Evolutionary conservation across 805 yeast species (phyloP), one percentile per base, ranked within the genome.

Genomic region (Alloascoidea africana): DNA sequence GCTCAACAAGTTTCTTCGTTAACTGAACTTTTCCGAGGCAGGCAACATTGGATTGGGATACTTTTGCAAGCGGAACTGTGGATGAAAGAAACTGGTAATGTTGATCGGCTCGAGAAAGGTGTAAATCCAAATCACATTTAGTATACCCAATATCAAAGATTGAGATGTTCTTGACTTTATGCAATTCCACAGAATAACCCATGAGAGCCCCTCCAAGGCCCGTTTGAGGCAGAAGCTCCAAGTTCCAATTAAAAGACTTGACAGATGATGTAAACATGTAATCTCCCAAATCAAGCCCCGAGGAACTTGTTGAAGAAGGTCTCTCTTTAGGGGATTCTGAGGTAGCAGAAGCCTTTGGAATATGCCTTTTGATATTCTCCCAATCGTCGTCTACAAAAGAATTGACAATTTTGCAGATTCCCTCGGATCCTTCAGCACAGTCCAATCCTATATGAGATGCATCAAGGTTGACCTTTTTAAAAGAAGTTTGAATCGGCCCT

Each of bases 31-130:
- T 23, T 8, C 13, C 30, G 8, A 23, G n/a, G n/a, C 30, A 23
- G 30, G 30, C 30, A 23, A 23, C 30, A 23, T 23, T 23, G 13
- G 30, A 23, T n/a, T 23, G 30, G 30, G 30, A 23, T 23, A 23
- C n/a, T 23, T 23, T 23, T 8, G 30, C 30, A 23, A 23, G 30
- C 8, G 13, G n/a, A 8, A 23, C n/a, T 8, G 30, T 8, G n/a
- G 8, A 8, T 8, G 30, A 23, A n/a, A 23, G 13, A 23, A 23
- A 23, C 30, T 23, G 8, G n/a, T 23, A n/a, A n/a, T 8, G n/a
- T n/a, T 8, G 8, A 8, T n/a, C n/a, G 8, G 8, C 30, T n/a
- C 30, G 30, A 8, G 30, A n/a, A 8, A 23, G 8, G 8, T 8
- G n/a, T 8, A 23, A n/a, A 8, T n/a, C n/a, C 30, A 23, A 23